phyloP scores from a whole-genome alignment of 495 filamentous ascomycete species.

The Penicillium canescens region DNA sequence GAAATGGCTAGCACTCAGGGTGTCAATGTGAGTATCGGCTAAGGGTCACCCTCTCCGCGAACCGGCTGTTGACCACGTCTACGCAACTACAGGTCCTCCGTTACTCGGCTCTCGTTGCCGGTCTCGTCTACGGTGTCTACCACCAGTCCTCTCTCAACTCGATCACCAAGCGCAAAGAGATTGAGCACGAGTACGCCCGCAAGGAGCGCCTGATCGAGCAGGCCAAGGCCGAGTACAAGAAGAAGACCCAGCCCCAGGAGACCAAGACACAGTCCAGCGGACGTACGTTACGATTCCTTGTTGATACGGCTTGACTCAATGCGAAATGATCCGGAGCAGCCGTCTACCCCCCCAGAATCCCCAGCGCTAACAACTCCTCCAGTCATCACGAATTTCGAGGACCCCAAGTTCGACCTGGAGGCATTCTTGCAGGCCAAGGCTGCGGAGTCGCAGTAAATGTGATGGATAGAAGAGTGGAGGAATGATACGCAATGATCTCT shows the following conservation, averaged over 20 bases:
- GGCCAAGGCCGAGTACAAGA: constrained; percentile 87
- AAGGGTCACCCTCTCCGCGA: constrained; percentile 15
- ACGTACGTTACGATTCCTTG: constrained; percentile 52
- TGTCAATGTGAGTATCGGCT: constrained; percentile 47
- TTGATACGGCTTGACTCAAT: neutral
- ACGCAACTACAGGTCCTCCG: constrained; percentile 75
- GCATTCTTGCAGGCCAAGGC: constrained; percentile 70
- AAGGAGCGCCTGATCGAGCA: constrained; percentile 85
- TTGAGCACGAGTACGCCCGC: constrained; percentile 78
- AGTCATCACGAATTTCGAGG: constrained; percentile 83
- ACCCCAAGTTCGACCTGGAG: constrained; percentile 89
- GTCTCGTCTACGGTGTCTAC: constrained; percentile 88
- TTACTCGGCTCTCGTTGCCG: constrained; percentile 83
- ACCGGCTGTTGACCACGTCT: constrained; percentile 22
- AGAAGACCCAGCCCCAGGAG: constrained; percentile 63
- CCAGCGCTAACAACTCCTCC: constrained; percentile 22
- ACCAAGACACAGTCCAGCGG: constrained; percentile 48
- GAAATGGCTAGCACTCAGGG: constrained; percentile 49
- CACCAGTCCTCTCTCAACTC: constrained; percentile 79
- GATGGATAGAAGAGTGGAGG: constrained; percentile 30
- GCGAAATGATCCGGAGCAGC: constrained; percentile 3
- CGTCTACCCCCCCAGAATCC: neutral
- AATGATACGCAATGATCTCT: constrained; percentile 35
- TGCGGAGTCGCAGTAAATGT: constrained; percentile 51
- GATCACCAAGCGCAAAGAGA: constrained; percentile 61